A percentile compares a stretch with the other conserved stretches of the same genome.
phyloP scores from a whole-genome alignment of 2,329 filamentous ascomycete genomes.

The Capronia americana region DNA sequence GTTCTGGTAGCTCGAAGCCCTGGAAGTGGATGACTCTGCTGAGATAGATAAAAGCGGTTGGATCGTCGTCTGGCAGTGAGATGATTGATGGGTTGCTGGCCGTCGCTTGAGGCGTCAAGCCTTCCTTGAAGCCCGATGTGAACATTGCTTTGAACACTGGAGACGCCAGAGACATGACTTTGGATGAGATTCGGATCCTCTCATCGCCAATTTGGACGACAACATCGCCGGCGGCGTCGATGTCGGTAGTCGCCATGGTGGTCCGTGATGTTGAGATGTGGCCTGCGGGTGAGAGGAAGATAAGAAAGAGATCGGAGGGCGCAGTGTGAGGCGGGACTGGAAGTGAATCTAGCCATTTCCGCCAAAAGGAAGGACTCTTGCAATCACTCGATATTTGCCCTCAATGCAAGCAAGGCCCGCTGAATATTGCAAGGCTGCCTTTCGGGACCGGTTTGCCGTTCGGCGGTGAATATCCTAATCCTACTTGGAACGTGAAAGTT shows the following conservation, averaged over 20 bases:
- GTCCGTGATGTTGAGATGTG: neutral
- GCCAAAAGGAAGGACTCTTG: neutral
- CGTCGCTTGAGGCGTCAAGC: neutral
- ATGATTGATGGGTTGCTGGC: neutral
- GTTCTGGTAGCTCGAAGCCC: constrained; percentile 1
- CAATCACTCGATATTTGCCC: neutral
- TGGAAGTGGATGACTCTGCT: constrained; percentile 14
- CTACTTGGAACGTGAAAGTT: neutral
- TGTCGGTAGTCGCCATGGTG: constrained; percentile 11
- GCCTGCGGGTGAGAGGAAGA: neutral
- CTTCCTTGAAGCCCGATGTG: constrained; percentile 12
- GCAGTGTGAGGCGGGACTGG: neutral
- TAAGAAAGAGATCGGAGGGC: neutral
- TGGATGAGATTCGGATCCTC: constrained; percentile 10
- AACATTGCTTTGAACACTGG: constrained; percentile 10
- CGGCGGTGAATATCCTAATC: neutral
- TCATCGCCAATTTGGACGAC: constrained; percentile 10
- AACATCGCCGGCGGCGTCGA: constrained; percentile 11
- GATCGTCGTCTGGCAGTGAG: constrained; percentile 13
- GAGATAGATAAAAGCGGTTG: constrained; percentile 7
- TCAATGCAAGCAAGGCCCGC: neutral
- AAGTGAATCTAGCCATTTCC: neutral
- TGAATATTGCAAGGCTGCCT: neutral
- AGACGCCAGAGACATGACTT: constrained; percentile 14
- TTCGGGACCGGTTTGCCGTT: neutral